Percentiles rank a stretch among this genome's conserved stretches.
These are phyloP conservation scores for Metschnikowia rubicola DNA, from an alignment of 805 yeast species.

Conservation along the genomic window DNA sequence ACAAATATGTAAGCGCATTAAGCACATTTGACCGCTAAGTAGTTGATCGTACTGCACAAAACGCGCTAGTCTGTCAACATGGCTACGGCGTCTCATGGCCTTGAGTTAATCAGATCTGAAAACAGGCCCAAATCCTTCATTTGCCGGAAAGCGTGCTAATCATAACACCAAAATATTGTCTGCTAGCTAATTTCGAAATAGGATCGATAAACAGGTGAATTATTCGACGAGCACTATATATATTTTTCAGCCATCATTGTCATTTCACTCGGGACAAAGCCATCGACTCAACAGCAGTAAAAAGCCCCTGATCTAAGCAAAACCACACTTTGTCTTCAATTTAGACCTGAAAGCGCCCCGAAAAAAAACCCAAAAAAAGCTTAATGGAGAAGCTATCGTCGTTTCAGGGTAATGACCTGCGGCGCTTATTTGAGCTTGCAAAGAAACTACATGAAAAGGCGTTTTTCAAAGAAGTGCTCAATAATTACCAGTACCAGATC, in stretches of 20 bases:
- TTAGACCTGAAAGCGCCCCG: no score
- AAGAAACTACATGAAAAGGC: slow-evolving; percentile 27
- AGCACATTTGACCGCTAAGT: background rate
- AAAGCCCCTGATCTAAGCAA: no score
- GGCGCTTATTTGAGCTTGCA: slow-evolving; percentile 34
- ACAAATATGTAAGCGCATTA: background rate
- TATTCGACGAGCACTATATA: no score
- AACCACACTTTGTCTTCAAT: no score
- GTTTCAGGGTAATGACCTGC: slow-evolving; percentile 33
- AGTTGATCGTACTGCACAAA: slow-evolving; percentile 1
- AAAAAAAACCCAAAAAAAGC: background rate
- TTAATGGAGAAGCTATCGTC: slow-evolving; percentile 37
- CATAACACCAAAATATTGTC: no score
- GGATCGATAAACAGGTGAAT: no score
- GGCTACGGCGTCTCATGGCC: slow-evolving; percentile 1
- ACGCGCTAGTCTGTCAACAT: slow-evolving; percentile 5
- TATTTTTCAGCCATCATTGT: no score
- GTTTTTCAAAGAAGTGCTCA: slow-evolving; percentile 37
- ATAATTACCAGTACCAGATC: slow-evolving; percentile 54
- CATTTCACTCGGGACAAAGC: no score
- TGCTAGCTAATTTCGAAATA: no score
- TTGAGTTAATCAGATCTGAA: background rate
- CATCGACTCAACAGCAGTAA: no score
- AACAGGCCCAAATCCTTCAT: no score
- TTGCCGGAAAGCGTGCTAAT: no score